Evolutionary conservation across 2,329 filamentous ascomycete genomes (phyloP).

Genomic region (Beauveria pseudobassiana): DNA sequence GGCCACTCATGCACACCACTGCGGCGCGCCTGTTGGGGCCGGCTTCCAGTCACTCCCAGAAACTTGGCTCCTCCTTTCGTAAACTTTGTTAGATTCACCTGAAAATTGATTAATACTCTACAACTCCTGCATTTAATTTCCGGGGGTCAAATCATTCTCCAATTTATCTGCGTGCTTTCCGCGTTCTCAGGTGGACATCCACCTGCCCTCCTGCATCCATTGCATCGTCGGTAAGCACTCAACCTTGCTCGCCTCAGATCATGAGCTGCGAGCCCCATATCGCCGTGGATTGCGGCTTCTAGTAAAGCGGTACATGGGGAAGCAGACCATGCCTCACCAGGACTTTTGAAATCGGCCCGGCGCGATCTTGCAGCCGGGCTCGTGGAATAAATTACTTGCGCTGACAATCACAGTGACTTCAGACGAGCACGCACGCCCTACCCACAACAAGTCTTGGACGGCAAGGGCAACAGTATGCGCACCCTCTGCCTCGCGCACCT

Average conservation of each 20-base stretch:
- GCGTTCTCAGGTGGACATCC: neutral
- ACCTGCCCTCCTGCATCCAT: neutral
- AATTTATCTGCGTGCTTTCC: conserved; percentile 4
- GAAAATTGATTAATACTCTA: neutral
- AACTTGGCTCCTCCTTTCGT: neutral
- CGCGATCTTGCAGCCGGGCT: neutral
- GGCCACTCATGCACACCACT: neutral
- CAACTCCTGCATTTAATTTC: neutral
- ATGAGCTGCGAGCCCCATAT: neutral
- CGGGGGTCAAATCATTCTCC: neutral
- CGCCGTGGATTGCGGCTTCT: neutral
- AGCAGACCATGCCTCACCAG: neutral
- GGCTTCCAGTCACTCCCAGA: neutral
- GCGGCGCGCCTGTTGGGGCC: neutral
- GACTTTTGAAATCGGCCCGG: neutral
- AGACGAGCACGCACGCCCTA: neutral
- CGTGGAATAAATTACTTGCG: neutral
- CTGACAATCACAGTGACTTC: neutral
- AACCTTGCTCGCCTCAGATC: neutral
- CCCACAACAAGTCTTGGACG: neutral
- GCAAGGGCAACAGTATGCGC: neutral
- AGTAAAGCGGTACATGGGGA: neutral
- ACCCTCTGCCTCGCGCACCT: neutral
- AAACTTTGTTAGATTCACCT: neutral
- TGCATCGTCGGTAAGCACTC: neutral